These are phyloP conservation scores for Magnolia kwangsiensis DNA, from an alignment of 164 flowering plant species.

Conservation along the genomic window DNA sequence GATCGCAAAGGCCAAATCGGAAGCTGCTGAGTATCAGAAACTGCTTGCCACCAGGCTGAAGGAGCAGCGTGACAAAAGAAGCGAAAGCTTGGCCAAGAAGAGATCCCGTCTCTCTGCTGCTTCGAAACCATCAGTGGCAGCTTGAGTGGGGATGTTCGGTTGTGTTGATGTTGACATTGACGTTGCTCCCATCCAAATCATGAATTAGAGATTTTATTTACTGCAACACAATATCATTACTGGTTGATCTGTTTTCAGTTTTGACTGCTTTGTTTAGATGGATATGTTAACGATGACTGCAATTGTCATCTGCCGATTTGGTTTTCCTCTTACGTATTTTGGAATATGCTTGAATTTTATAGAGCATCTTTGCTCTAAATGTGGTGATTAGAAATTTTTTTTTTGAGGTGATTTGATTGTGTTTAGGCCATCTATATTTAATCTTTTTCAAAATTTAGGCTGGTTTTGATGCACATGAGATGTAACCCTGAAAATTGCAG, in stretches of 20 bases:
- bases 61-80: slow-evolving; percentile 46
- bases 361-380: no score
- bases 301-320: not conserved
- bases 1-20: slow-evolving; percentile 46
- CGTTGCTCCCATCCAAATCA: not conserved
- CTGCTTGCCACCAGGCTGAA: slow-evolving; percentile 47
- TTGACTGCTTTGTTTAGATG: not conserved
- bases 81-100: slow-evolving; percentile 51
- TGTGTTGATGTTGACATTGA: not conserved
- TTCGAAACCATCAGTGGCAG: slow-evolving; percentile 38
- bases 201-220: not conserved
- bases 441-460: no score
- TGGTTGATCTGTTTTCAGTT: not conserved
- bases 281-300: not conserved
- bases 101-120: slow-evolving; percentile 51
- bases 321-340: no score
- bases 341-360: no score
- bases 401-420: no score
- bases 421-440: no score
- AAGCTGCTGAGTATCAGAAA: slow-evolving; percentile 56
- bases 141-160: slow-evolving; percentile 2
- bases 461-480: no score
- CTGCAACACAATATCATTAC: not conserved
- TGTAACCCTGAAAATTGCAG: no score
- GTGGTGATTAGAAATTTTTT: no score